Base-by-base conservation (phyloP, 1,284 basidiomycete genomes). In the Puccinia polysora region DNA sequence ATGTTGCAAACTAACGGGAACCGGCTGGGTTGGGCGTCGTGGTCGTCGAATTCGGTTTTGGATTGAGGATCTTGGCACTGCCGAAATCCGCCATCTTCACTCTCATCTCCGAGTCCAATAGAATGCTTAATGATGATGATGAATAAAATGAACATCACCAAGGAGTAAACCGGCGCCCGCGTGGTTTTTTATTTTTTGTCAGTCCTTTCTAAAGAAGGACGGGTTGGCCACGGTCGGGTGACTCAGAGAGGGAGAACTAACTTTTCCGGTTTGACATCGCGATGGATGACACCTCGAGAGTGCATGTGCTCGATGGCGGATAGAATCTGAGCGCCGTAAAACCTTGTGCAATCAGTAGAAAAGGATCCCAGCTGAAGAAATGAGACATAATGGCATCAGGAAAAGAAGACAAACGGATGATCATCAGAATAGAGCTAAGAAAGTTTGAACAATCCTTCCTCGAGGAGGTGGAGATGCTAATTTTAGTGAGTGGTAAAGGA, bases 81-180 rank as follows among this genome's bases (percentile, higher is more conserved):
- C 96, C 96, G 81, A 98, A 98, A 81, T 99, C 96, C 32, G 94
- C 91, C 23, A 99, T 86, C 81, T 95, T 97, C 80, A 97, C 86
- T 63, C 91, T 86, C 81, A 87, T 89, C 23, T 87, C 84, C 60
- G 86, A 85, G 77, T 94, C 91, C 49, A 97, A 84, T 15, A 99
- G 83, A 50, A 97, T 85, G 80, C 84, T 84, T 18, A 62, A 47
- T 12, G 36, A 45, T 2, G 15, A 18, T 18, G 18, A 20, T 20
- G 43, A 32, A 45, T 45, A 10, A n/a, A 45, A 45, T 10, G 40
- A 38, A 34, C n/a, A 59, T 73, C 77, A 77, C 7, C 78, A 78
- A 73, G 78, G 78, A 50, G 79, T 34, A 59, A 59, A n/a, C 18
- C 10, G 38, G 18, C n/a, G n/a, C n/a, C n/a, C n/a, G n/a, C n/a